phyloP scores from a whole-genome alignment of 768 basidiomycete genomes.

The Collybiopsis luxurians region DNA sequence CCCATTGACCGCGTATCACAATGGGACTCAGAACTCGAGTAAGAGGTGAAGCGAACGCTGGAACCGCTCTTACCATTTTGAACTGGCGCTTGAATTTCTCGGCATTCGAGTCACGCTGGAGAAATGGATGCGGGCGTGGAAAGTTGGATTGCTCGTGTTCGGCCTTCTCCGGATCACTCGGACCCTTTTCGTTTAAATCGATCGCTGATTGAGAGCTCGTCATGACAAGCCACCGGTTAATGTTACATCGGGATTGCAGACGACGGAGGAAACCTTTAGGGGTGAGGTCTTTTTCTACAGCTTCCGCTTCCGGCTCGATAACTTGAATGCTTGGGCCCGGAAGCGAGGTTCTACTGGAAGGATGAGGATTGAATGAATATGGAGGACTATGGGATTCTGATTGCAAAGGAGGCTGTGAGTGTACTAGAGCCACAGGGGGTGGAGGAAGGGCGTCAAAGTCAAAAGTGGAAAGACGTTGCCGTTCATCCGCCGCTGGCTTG shows the following conservation, averaged over 20 bases:
- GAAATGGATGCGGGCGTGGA: conserved; percentile 2
- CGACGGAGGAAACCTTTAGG: conserved; percentile 33
- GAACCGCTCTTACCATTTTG: conserved; percentile 51
- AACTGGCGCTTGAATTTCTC: conserved; percentile 29
- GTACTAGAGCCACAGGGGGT: conserved; percentile 13
- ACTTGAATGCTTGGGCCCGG: not conserved
- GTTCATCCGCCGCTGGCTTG: conserved; percentile 29
- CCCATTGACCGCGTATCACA: conserved; percentile 81
- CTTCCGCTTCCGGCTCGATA: conserved; percentile 19
- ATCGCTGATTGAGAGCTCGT: conserved; percentile 1
- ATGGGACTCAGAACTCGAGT: conserved; percentile 68
- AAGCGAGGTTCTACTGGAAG: not conserved
- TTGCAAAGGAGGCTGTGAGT: not conserved
- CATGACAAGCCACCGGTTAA: conserved; percentile 33
- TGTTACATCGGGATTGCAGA: conserved; percentile 41
- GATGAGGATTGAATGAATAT: not conserved
- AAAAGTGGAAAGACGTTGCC: conserved; percentile 39
- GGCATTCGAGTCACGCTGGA: not conserved
- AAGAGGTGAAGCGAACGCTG: conserved; percentile 68
- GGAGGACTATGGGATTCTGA: not conserved
- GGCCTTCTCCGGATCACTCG: not conserved
- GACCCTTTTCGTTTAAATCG: conserved; percentile 1
- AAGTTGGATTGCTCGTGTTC: conserved; percentile 6
- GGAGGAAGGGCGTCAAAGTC: conserved; percentile 52
- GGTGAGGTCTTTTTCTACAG: conserved; percentile 19